These are phyloP conservation scores for Coemansia sp. DNA, from an alignment of 192 early-diverging fungal genomes.

Conservation along the genomic window DNA sequence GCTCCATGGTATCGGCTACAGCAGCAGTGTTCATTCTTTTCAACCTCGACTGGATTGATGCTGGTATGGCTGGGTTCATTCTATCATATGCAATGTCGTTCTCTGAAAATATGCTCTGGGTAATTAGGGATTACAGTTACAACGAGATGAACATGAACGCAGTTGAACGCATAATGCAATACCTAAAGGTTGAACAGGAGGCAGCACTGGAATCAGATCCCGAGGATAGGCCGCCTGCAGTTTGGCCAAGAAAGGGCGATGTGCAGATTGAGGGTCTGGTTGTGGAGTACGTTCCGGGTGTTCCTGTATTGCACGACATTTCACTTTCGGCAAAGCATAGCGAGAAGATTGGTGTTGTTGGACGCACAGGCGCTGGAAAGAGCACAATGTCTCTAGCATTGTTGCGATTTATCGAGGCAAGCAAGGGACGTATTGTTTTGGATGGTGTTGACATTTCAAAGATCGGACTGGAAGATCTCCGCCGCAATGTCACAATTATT, in stretches of 20 bases:
- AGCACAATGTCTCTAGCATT: constrained; percentile 52
- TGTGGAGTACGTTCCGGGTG: no score
- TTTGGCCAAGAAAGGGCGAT: constrained; percentile 69
- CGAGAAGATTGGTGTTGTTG: constrained; percentile 58
- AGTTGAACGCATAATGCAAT: constrained; percentile 86
- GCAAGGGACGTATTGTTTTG: constrained; percentile 63
- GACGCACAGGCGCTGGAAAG: constrained; percentile 64
- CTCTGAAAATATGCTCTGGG: constrained; percentile 76
- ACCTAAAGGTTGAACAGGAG: constrained; percentile 80
- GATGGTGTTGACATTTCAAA: constrained; percentile 75
- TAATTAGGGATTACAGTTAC: constrained; percentile 72
- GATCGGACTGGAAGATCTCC: constrained; percentile 75
- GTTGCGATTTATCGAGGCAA: constrained; percentile 75
- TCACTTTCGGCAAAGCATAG: constrained; percentile 66
- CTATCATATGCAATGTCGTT: constrained; percentile 85
- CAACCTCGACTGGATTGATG: constrained; percentile 61
- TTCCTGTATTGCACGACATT: constrained; percentile 75
- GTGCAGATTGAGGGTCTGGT: constrained; percentile 67
- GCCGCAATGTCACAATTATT: constrained; percentile 71
- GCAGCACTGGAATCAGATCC: constrained; percentile 29
- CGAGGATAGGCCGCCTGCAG: constrained; percentile 50
- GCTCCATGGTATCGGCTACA: constrained; percentile 71
- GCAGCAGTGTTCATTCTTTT: constrained; percentile 68
- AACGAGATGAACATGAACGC: constrained; percentile 87
- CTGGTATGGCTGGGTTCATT: constrained; percentile 85